Evolutionary conservation across 1,284 basidiomycete species (phyloP), one percentile per base, ranked within the genome.

Genomic region (Apiotrichum akiyoshidainum): DNA sequence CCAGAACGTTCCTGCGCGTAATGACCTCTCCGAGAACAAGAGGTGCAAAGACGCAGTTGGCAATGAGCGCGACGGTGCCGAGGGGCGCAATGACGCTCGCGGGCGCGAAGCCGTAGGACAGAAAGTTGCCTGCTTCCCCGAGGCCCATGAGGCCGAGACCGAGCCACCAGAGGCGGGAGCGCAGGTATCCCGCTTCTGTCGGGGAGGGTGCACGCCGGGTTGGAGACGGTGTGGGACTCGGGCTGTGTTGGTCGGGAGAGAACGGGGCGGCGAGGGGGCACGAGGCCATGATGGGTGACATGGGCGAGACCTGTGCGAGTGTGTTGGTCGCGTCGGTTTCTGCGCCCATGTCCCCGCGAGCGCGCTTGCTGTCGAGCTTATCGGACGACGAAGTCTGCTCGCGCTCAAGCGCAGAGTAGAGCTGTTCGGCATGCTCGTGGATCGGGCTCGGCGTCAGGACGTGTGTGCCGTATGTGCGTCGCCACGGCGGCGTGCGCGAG

Each of bases 21-120:
- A 77, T 77, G 47, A 65, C 61, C 61, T 80, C 79, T 37, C 70
- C 60, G 2, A 96, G 81, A 68, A 98, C 84, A 2, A 94, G 72
- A 11, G 95, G 95, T 0, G 95, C 91, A 65, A 98, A 92, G 49
- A 94, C 82, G 71, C 93, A 96, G 75, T 98, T 98, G 17, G 94
- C 91, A 55, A 98, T 87, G 11, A 99, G 81, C 1, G 95, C 76
- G 68, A 93, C 91, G 35, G 91, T 94, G 35, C 94, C 93, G 9
- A 98, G 82, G 19, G 94, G 95, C 1, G 95, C 94, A n/a, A 98
- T 92, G 14, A 97, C 81, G 21, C 88, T 91, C 10, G 94, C 93
- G 5, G 95, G 94, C 8, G 94, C 87, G 63, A 87, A 89, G 1
- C 85, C 89, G 66, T 92, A 97, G 1, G 89, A 89, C 56, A 92